Percentiles rank a stretch among this genome's conserved stretches.
phyloP scores from a whole-genome alignment of 768 basidiomycete genomes.

The Boletus reticuloceps region DNA sequence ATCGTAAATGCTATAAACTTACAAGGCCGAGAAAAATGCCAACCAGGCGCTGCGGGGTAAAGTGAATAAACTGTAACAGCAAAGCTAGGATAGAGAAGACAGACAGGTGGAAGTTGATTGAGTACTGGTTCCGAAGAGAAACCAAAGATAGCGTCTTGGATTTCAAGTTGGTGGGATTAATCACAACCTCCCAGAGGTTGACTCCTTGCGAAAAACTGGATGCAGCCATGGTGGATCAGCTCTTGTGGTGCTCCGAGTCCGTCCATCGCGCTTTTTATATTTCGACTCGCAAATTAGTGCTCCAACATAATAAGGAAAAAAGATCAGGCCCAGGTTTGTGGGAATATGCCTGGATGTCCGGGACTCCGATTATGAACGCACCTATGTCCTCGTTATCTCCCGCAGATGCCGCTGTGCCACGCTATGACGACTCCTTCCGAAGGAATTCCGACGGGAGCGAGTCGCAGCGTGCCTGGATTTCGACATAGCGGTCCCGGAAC shows the following conservation, averaged over 20 bases:
- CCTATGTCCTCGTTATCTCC: no score
- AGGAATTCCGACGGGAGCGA: no score
- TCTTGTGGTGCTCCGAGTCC: not conserved
- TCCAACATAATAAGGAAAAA: no score
- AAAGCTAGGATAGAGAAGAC: not conserved
- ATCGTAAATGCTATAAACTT: not conserved
- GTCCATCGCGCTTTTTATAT: no score
- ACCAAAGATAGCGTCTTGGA: constrained; percentile 1
- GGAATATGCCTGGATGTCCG: no score
- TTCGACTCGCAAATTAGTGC: no score
- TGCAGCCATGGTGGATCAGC: constrained; percentile 4
- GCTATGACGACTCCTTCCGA: no score
- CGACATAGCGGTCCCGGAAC: no score
- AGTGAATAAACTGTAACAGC: not conserved
- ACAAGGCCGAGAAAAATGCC: constrained; percentile 5
- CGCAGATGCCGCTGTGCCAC: no score
- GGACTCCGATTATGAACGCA: no score
- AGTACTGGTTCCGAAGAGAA: constrained; percentile 5
- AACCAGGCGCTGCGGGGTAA: not conserved
- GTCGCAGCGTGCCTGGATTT: no score
- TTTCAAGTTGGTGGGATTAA: constrained; percentile 4
- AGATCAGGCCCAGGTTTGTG: no score
- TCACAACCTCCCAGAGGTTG: constrained; percentile 8
- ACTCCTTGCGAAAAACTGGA: not conserved
- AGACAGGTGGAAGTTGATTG: constrained; percentile 6